phyloP scores from a whole-genome alignment of 768 basidiomycete genomes.

The Serendipita vermifera region DNA sequence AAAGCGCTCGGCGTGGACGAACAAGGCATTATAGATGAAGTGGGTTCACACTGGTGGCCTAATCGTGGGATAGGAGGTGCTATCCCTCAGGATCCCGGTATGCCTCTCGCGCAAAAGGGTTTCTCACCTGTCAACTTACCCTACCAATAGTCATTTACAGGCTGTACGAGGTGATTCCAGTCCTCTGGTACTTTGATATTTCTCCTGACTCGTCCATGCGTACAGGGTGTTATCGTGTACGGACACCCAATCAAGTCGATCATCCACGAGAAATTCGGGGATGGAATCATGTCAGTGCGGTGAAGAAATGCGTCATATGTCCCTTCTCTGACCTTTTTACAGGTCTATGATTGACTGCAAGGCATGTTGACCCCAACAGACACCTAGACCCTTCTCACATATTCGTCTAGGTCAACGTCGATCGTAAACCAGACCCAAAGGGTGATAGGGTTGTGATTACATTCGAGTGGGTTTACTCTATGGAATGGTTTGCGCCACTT shows the following conservation, averaged over 20 bases:
- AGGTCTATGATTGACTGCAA: slow-evolving; percentile 67
- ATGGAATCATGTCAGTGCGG: slow-evolving; percentile 72
- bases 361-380: not conserved
- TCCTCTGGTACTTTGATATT: not conserved
- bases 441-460: slow-evolving; percentile 69
- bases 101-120: not conserved
- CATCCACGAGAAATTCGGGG: slow-evolving; percentile 77
- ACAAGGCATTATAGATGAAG: slow-evolving; percentile 18
- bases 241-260: slow-evolving; percentile 70
- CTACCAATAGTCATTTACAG: slow-evolving; percentile 72
- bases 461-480: slow-evolving; percentile 52
- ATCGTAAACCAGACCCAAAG: slow-evolving; percentile 59
- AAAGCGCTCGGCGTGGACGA: not conserved
- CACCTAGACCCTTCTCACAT: too few species aligned
- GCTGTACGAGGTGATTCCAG: slow-evolving; percentile 52
- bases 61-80: slow-evolving; percentile 54
- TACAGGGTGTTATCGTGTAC: slow-evolving; percentile 57
- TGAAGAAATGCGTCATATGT: too few species aligned
- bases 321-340: not conserved
- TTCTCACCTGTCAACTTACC: slow-evolving; percentile 17
- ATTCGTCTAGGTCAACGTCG: slow-evolving; percentile 36
- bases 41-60: slow-evolving; percentile 64
- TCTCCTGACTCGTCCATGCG: not conserved
- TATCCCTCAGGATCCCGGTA: slow-evolving; percentile 36
- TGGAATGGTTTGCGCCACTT: not conserved